phyloP scores from a whole-genome alignment of 78 protist species.

The Pigoraptor vietnamica region DNA sequence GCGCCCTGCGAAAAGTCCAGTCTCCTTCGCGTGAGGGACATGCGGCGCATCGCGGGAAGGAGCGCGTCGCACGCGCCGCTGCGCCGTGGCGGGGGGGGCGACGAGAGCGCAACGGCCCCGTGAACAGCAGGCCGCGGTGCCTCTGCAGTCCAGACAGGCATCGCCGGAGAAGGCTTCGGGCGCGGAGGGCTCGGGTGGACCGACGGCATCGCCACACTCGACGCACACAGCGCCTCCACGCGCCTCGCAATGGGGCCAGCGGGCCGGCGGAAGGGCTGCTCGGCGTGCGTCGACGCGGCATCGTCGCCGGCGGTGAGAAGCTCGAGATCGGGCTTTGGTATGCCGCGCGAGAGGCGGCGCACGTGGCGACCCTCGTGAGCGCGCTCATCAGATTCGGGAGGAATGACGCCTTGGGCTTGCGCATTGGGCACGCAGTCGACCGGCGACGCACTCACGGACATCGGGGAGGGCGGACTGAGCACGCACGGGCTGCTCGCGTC shows the following conservation, averaged over 20 bases:
- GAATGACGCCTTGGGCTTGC: too few species aligned
- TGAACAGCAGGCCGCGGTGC: background rate
- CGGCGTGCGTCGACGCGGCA: background rate
- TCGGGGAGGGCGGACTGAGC: too few species aligned
- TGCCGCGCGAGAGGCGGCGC: background rate
- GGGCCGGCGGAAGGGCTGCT: background rate
- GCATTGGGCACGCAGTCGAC: too few species aligned
- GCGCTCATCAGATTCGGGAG: too few species aligned
- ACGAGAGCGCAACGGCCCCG: background rate
- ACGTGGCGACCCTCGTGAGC: background rate
- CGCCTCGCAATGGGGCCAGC: background rate
- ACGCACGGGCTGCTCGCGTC: too few species aligned
- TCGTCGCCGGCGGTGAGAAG: background rate
- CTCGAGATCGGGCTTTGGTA: background rate
- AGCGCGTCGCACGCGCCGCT: too few species aligned
- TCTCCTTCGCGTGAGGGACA: background rate
- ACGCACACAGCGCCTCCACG: background rate
- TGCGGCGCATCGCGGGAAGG: background rate
- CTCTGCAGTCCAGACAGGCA: background rate
- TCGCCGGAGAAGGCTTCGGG: background rate
- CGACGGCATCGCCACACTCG: background rate
- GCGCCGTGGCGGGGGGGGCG: background rate
- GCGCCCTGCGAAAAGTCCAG: background rate
- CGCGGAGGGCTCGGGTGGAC: background rate
- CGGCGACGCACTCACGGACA: too few species aligned